phyloP scores from a whole-genome alignment of 495 filamentous ascomycete genomes.

The Cetradonia linearis region DNA sequence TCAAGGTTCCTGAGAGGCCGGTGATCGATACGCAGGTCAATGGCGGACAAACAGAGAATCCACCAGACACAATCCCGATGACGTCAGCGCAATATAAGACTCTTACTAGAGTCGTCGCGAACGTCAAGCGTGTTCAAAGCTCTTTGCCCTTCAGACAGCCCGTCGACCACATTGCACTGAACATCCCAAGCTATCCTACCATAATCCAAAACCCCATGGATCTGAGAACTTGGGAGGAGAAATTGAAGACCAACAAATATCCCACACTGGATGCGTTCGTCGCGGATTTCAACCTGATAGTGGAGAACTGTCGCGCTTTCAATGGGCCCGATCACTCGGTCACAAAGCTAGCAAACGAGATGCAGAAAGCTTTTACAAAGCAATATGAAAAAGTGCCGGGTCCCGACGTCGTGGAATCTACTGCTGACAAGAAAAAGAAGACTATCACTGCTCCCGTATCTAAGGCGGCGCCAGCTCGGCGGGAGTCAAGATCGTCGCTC shows the following conservation, averaged over 20 bases:
- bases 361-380: constrained; percentile 52
- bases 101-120: constrained; percentile 46
- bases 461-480: constrained; percentile 42
- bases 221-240: constrained; percentile 69
- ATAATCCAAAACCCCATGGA: constrained; percentile 75
- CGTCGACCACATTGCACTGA: constrained; percentile 57
- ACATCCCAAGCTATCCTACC: constrained; percentile 59
- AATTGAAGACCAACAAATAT: constrained; percentile 62
- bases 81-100: constrained; percentile 49
- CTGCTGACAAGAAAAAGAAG: constrained; percentile 54
- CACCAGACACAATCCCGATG: constrained; percentile 29
- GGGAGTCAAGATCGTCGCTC: constrained; percentile 42
- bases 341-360: constrained; percentile 47
- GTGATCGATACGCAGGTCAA: constrained; percentile 27
- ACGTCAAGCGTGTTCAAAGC: constrained; percentile 70
- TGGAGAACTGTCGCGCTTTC: constrained; percentile 66
- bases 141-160: constrained; percentile 62
- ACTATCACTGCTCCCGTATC: constrained; percentile 29
- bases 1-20: constrained; percentile 34
- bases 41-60: constrained; percentile 6
- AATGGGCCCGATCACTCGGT: constrained; percentile 71
- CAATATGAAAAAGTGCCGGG: constrained; percentile 44
- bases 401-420: constrained; percentile 43
- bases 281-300: constrained; percentile 62
- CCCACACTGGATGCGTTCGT: constrained; percentile 51